Base-by-base conservation (phyloP, 805 yeast species). In the Blastobotrys terrestris region DNA sequence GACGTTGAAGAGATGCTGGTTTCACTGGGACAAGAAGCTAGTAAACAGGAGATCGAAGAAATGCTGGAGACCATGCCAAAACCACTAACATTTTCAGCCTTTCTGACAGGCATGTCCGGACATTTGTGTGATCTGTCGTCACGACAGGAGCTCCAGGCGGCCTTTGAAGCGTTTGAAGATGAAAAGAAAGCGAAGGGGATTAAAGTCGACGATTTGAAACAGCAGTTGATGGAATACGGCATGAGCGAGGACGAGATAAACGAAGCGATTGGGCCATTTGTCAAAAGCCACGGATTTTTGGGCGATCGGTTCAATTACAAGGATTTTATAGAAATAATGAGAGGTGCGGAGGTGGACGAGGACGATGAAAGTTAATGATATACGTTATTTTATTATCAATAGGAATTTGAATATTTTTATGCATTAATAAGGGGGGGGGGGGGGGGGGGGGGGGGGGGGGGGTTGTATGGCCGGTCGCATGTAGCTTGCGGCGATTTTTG, bases 71-170 rank as follows among this genome's bases (percentile, higher is more conserved):
- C 54, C 22, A 67, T 65, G 48, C 70, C 72, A 2, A 58, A 66
- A 3, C 74, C 72, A 49, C 53, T 87, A 39, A 77, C 78, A 51
- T 87, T 89, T 62, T 80, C 91, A 2, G 77, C 77, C 46, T 90
- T 81, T 62, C 69, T 85, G 57, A 77, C 83, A 8, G 66, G 81
- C 43, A 79, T 90, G 80, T 79, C 85, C 2, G 63, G 69, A 0
- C 80, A 77, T 54, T 67, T 85, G 50, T 70, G 72, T 40, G 73
- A 75, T 51, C 71, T 87, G 45, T 75, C 80, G 16, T 72, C 80
- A 60, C 67, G 76, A 56, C 67, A 71, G 54, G 83, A 81, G 63
- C 63, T 90, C 7, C 65, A 71, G 46, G 74, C 78, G 48, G 90
- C 94, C 0, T 74, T 89, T 56, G 70, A 71, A 47, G 77, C 78